Percentiles rank a stretch among this genome's conserved stretches.
Evolutionary conservation across 257 asterid species (phyloP).

Genomic region (Coffea canephora): DNA sequence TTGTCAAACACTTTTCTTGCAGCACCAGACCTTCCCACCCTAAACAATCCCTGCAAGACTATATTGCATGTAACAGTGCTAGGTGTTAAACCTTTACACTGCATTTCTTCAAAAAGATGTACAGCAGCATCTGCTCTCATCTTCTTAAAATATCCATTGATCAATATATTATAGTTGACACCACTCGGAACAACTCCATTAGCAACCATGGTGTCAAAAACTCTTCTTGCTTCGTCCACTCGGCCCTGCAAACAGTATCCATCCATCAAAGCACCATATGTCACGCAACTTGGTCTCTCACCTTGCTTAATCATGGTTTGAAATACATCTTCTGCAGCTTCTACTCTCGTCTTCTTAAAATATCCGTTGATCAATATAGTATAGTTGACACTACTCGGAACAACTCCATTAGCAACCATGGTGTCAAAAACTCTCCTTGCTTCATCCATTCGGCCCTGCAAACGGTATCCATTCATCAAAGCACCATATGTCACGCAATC

Average conservation of each 20-base stretch:
- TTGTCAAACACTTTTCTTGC: constrained; percentile 17
- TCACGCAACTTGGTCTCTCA: constrained; percentile 10
- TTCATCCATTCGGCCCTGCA: constrained; percentile 14
- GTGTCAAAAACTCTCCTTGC: constrained; percentile 6
- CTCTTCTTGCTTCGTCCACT: constrained; percentile 3
- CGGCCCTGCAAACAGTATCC: constrained; percentile 26
- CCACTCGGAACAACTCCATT: constrained; percentile 6
- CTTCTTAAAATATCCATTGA: constrained; percentile 31
- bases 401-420: constrained; percentile 10
- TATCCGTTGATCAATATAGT: constrained; percentile 31
- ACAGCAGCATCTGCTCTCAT: constrained; percentile 27
- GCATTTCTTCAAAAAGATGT: constrained; percentile 25
- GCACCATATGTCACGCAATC: constrained; percentile 15
- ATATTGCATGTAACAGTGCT: too few species aligned
- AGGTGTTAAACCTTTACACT: constrained; percentile 15
- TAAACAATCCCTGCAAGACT: background rate
- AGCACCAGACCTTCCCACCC: background rate
- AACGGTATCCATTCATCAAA: constrained; percentile 17
- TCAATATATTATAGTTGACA: constrained; percentile 22
- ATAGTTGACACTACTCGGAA: constrained; percentile 17
- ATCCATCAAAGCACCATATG: constrained; percentile 21
- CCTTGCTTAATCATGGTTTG: constrained; percentile 10
- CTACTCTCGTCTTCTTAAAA: constrained; percentile 17
- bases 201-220: constrained; percentile 18
- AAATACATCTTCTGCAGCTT: constrained; percentile 12